A percentile compares a stretch with the other conserved stretches of the same genome.
Evolutionary conservation across 768 basidiomycete species (phyloP).

Genomic region (Hygrophorus pudorinus): DNA sequence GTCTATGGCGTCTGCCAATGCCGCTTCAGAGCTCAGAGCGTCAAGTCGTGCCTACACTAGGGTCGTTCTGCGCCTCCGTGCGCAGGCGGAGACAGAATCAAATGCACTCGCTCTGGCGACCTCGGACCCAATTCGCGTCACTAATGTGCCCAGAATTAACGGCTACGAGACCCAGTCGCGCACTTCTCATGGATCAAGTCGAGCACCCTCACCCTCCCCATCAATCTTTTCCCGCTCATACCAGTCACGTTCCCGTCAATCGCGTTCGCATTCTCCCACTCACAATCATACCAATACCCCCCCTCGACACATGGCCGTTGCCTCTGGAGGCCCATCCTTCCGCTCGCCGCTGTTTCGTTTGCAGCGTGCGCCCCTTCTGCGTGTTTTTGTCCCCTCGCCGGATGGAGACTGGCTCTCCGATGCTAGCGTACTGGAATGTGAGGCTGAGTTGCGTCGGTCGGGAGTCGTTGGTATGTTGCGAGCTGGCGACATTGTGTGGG

Average conservation of each 20-base stretch:
- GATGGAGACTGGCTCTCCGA: conserved; percentile 85
- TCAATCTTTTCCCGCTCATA: conserved; percentile 41
- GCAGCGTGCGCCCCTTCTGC: conserved; percentile 64
- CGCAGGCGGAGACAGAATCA: conserved; percentile 60
- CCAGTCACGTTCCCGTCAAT: conserved; percentile 18
- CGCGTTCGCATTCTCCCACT: conserved; percentile 8
- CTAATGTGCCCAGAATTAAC: not conserved
- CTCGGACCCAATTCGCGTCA: not conserved
- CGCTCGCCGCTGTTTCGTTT: conserved; percentile 62
- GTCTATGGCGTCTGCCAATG: conserved; percentile 16
- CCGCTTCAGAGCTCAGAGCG: conserved; percentile 42
- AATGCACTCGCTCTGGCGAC: conserved; percentile 15
- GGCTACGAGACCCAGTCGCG: not conserved
- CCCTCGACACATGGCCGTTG: conserved; percentile 6
- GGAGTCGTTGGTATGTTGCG: conserved; percentile 55
- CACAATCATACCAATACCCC: conserved; percentile 10
- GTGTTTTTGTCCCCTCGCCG: conserved; percentile 79
- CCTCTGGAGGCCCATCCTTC: conserved; percentile 26
- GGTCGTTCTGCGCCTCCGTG: conserved; percentile 68
- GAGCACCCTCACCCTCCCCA: conserved; percentile 51
- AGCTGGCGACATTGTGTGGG: conserved; percentile 81
- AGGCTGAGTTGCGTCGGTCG: conserved; percentile 65
- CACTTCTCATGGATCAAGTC: not conserved
- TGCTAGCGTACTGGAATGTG: conserved; percentile 71
- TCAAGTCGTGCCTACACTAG: conserved; percentile 70